A percentile compares a stretch with the other conserved stretches of the same genome.
phyloP scores from a whole-genome alignment of 768 basidiomycete species.

The Mycena galopus region DNA sequence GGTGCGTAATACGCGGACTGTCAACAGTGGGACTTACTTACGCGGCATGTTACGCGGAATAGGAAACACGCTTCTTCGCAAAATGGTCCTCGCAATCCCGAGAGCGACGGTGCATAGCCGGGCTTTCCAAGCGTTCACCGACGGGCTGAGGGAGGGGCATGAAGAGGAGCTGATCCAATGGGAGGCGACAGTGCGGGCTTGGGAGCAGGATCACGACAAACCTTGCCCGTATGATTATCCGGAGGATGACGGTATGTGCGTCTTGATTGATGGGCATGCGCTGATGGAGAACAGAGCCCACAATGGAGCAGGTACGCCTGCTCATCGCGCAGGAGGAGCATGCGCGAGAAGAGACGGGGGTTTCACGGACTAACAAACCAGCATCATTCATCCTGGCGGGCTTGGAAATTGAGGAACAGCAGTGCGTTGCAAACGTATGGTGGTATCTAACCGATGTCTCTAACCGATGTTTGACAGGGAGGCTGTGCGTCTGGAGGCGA shows the following conservation, averaged over 20 bases:
- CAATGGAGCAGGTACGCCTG: conserved; percentile 12
- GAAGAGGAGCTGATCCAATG: neutral
- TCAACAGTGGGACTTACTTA: too few relatives aligned
- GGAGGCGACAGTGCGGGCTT: neutral
- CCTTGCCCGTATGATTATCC: neutral
- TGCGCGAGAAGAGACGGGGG: neutral
- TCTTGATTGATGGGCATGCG: too few relatives aligned
- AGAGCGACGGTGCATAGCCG: neutral
- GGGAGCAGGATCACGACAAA: neutral
- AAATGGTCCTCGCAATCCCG: neutral
- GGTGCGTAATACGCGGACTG: too few relatives aligned
- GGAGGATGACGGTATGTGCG: neutral
- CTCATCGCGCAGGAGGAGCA: conserved; percentile 34
- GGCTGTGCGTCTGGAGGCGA: neutral
- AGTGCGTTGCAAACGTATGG: too few relatives aligned
- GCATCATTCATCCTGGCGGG: conserved; percentile 27
- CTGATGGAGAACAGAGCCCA: neutral
- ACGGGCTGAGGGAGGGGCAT: neutral
- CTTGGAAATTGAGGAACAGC: conserved; percentile 20
- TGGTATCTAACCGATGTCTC: too few relatives aligned
- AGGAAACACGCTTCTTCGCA: neutral
- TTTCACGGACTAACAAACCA: neutral
- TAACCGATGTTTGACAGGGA: neutral
- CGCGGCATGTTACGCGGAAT: too few relatives aligned
- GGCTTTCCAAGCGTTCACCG: neutral